A percentile compares a stretch with the other conserved stretches of the same genome.
Conservation (phyloP, 805 yeast species). For the Saturnispora ahearnii region DNA sequence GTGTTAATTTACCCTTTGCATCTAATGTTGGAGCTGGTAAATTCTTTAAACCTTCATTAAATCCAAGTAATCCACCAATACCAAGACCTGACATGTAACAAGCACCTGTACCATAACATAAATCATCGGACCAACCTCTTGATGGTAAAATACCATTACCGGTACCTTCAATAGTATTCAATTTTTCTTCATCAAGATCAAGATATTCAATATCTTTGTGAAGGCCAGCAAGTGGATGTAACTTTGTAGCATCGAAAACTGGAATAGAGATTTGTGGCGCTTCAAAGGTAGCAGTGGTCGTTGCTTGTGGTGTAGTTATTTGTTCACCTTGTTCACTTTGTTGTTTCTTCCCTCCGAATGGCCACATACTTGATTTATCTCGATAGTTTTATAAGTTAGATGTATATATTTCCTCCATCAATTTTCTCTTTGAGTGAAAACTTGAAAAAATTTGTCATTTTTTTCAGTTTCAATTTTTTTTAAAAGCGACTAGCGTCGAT, state of each 20-base stretch:
- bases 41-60: constrained; percentile 74
- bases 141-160: constrained; percentile 80
- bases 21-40: constrained; percentile 55
- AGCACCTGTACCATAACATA: constrained; percentile 96
- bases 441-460: not conserved
- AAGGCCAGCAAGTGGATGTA: constrained; percentile 90
- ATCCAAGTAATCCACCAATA: constrained; percentile 81
- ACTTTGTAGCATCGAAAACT: constrained; percentile 55
- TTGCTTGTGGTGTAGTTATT: not conserved
- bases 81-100: constrained; percentile 83
- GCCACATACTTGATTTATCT: constrained; percentile 12
- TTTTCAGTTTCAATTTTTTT: not conserved
- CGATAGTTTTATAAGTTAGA: not conserved
- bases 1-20: constrained; percentile 38
- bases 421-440: not conserved
- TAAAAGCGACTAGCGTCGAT: not conserved
- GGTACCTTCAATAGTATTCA: constrained; percentile 73
- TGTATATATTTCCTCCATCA: not conserved
- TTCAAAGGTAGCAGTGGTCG: not conserved
- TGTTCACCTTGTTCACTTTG: not conserved
- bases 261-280: constrained; percentile 12
- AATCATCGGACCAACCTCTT: constrained; percentile 96
- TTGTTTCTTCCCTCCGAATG: constrained; percentile 13
- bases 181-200: constrained; percentile 78
- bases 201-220: constrained; percentile 84